phyloP scores from a whole-genome alignment of 2,329 filamentous ascomycete genomes.

The Magnaporthiopsis poae region DNA sequence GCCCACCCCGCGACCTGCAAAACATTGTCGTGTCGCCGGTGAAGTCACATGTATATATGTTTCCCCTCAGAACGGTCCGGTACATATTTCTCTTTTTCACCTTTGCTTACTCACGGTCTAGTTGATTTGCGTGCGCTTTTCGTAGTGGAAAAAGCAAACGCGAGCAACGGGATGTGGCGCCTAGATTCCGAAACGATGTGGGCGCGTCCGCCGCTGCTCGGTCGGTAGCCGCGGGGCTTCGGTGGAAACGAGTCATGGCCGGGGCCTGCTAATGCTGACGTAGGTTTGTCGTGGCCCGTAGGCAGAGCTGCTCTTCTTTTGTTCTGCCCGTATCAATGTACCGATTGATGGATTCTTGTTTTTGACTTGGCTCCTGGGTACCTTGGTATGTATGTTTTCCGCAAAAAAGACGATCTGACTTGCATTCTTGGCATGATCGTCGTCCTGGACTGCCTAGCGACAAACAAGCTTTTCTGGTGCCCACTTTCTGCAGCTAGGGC shows the following conservation, averaged over 20 bases:
- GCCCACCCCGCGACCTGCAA: too few relatives aligned
- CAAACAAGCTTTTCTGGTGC: neutral
- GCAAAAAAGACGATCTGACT: too few relatives aligned
- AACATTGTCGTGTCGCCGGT: neutral
- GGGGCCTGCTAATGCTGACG: too few relatives aligned
- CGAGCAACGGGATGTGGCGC: neutral
- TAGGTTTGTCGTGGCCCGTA: neutral
- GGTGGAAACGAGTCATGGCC: neutral
- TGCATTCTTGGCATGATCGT: neutral
- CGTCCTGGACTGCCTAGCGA: neutral
- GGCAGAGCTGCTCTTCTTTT: too few relatives aligned
- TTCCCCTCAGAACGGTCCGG: neutral
- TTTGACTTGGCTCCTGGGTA: neutral
- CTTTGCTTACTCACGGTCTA: neutral
- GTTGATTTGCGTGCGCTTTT: too few relatives aligned
- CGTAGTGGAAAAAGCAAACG: neutral
- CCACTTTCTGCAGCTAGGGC: neutral
- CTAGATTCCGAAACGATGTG: neutral
- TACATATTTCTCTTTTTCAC: neutral
- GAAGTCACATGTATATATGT: neutral
- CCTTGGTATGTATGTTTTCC: too few relatives aligned
- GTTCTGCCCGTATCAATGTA: neutral
- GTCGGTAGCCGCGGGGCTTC: neutral
- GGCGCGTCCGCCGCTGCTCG: neutral
- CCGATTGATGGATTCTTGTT: neutral